A percentile compares a stretch with the other conserved stretches of the same genome.
Evolutionary conservation across 2,329 filamentous ascomycete species (phyloP).

Genomic region (Phialophora chinensis): DNA sequence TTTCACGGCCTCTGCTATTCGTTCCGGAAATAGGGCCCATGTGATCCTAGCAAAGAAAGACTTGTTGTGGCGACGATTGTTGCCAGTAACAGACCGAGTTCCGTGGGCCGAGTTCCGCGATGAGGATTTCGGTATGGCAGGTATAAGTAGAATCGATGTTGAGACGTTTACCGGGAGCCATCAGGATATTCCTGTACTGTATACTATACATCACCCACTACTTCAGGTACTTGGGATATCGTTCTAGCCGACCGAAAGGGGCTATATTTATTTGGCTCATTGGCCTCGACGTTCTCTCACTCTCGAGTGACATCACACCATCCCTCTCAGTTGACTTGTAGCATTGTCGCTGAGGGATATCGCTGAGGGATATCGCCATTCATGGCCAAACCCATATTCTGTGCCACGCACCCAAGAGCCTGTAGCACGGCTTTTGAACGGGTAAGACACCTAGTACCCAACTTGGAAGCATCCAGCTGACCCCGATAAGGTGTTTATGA

Average conservation of each 20-base stretch:
- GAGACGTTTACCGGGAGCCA: neutral
- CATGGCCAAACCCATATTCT: slow-evolving; percentile 76
- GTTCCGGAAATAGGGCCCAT: slow-evolving; percentile 14
- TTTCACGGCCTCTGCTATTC: slow-evolving; percentile 25
- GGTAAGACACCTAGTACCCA: slow-evolving; percentile 53
- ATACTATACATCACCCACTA: slow-evolving; percentile 3
- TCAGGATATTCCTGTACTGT: slow-evolving; percentile 5
- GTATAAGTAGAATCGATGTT: slow-evolving; percentile 2
- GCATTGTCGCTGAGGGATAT: slow-evolving; percentile 28
- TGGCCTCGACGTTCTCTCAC: slow-evolving; percentile 33
- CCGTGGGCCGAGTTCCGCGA: slow-evolving; percentile 18
- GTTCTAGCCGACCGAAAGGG: slow-evolving; percentile 32
- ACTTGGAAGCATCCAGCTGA: slow-evolving; percentile 21
- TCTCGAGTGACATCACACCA: slow-evolving; percentile 8
- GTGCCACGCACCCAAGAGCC: slow-evolving; percentile 90
- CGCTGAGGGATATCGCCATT: slow-evolving; percentile 16
- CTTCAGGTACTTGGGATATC: slow-evolving; percentile 9
- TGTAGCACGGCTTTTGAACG: slow-evolving; percentile 98
- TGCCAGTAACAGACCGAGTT: slow-evolving; percentile 12
- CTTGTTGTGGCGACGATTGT: slow-evolving; percentile 11
- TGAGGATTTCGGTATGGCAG: slow-evolving; percentile 8
- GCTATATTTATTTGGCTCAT: slow-evolving; percentile 27
- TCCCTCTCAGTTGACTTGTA: slow-evolving; percentile 34
- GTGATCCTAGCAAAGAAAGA: neutral
- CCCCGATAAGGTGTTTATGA: slow-evolving; percentile 84